phyloP scores from a whole-genome alignment of 2,329 filamentous ascomycete genomes.

The Venturia carpophila region DNA sequence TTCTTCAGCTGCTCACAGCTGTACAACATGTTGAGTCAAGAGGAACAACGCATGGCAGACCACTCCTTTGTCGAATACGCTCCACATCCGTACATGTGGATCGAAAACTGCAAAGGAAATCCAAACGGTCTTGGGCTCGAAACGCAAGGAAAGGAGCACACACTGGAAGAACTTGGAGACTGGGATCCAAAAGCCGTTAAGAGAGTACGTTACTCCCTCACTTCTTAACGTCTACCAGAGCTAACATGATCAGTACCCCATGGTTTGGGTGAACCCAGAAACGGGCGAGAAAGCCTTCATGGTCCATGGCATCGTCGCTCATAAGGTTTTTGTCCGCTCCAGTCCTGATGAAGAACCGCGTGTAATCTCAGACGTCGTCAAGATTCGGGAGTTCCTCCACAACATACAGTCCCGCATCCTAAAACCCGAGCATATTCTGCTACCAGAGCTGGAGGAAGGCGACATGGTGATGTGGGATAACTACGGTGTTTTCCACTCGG shows the following conservation, averaged over 20 bases:
- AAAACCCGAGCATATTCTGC: slow-evolving; percentile 37
- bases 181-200: slow-evolving; percentile 34
- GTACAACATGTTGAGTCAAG: slow-evolving; percentile 36
- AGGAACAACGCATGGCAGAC: slow-evolving; percentile 37
- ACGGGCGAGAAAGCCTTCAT: slow-evolving; percentile 38
- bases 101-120: slow-evolving; percentile 35
- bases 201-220: slow-evolving; percentile 18
- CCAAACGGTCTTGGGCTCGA: slow-evolving; percentile 37
- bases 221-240: not conserved
- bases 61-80: slow-evolving; percentile 42
- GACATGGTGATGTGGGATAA: slow-evolving; percentile 42
- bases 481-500: slow-evolving; percentile 32
- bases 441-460: slow-evolving; percentile 35
- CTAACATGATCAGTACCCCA: slow-evolving; percentile 31
- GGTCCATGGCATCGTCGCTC: slow-evolving; percentile 37
- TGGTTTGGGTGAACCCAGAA: slow-evolving; percentile 41
- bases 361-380: slow-evolving; percentile 33
- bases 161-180: slow-evolving; percentile 32
- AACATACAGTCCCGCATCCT: slow-evolving; percentile 36
- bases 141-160: slow-evolving; percentile 34
- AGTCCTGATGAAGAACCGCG: slow-evolving; percentile 29
- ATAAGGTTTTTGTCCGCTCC: slow-evolving; percentile 34
- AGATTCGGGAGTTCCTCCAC: slow-evolving; percentile 33
- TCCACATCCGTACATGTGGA: slow-evolving; percentile 38
- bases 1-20: slow-evolving; percentile 39